Conservation (phyloP, 192 early-diverging fungal species). For the Backusella parvicylindrica region DNA sequence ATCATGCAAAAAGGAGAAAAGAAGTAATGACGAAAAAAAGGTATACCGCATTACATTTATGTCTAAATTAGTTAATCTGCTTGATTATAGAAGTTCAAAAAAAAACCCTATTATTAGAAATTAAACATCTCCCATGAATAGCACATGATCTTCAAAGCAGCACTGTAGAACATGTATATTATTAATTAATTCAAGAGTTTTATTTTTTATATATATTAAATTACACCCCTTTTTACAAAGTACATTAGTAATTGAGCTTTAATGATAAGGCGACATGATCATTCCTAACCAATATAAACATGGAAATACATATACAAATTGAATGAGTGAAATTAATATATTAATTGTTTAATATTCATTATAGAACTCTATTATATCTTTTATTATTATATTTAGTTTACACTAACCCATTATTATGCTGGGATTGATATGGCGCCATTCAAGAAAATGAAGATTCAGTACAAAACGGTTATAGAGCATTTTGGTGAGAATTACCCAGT, state of each 20-base stretch:
- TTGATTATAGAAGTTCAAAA: background rate
- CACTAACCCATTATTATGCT: background rate
- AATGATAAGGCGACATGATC: background rate
- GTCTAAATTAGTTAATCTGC: background rate
- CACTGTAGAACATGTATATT: background rate
- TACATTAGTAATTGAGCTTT: background rate
- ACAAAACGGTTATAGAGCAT: background rate
- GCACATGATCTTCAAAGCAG: background rate
- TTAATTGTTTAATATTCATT: background rate
- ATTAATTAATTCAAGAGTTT: too few species aligned
- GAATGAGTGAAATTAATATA: background rate
- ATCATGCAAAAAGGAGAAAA: background rate
- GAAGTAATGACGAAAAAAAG: background rate
- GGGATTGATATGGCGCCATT: background rate
- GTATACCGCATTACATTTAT: background rate
- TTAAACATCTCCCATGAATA: background rate
- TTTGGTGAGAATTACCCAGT: background rate
- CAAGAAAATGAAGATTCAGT: background rate
- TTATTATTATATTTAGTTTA: background rate
- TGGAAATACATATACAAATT: background rate
- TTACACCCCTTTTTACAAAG: background rate
- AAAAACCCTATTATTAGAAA: background rate
- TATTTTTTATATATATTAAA: background rate
- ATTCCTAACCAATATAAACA: background rate
- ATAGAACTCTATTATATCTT: background rate